Percentiles rank a stretch among this genome's conserved stretches.
phyloP scores from a whole-genome alignment of 164 flowering plant genomes.

The Paratinospora sagittata region DNA sequence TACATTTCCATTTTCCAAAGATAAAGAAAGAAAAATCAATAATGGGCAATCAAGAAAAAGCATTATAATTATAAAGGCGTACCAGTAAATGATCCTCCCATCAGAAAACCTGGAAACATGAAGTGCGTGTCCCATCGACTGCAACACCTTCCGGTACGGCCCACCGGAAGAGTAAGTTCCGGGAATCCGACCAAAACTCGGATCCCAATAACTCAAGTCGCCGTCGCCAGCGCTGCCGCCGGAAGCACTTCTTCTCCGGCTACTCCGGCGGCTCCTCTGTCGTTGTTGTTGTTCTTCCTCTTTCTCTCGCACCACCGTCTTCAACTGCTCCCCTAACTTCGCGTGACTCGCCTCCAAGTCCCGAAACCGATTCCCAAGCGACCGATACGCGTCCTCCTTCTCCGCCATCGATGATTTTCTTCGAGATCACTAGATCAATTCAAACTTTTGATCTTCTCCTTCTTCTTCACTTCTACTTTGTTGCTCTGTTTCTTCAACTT shows the following conservation, averaged over 20 bases:
- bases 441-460: too few relatives aligned
- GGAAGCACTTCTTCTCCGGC: background rate
- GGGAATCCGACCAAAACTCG: slow-evolving; percentile 17
- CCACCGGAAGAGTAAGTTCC: slow-evolving; percentile 29
- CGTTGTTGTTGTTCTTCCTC: slow-evolving; percentile 1
- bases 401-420: background rate
- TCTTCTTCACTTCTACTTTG: too few relatives aligned
- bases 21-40: too few relatives aligned
- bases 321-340: slow-evolving; percentile 25
- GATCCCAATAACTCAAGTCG: slow-evolving; percentile 9
- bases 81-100: slow-evolving; percentile 69
- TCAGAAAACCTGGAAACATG: slow-evolving; percentile 41
- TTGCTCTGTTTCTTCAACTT: background rate
- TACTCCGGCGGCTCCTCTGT: background rate
- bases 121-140: slow-evolving; percentile 66
- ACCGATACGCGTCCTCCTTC: slow-evolving; percentile 16
- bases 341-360: slow-evolving; percentile 50
- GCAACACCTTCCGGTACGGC: slow-evolving; percentile 47
- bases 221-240: slow-evolving; percentile 9
- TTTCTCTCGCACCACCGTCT: slow-evolving; percentile 11
- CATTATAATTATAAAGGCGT: background rate
- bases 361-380: slow-evolving; percentile 35
- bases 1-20: too few relatives aligned
- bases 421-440: background rate
- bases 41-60: background rate